These are phyloP conservation scores for Cornus suecica DNA, from an alignment of 148 eudicot genomes.

Conservation along the genomic window DNA sequence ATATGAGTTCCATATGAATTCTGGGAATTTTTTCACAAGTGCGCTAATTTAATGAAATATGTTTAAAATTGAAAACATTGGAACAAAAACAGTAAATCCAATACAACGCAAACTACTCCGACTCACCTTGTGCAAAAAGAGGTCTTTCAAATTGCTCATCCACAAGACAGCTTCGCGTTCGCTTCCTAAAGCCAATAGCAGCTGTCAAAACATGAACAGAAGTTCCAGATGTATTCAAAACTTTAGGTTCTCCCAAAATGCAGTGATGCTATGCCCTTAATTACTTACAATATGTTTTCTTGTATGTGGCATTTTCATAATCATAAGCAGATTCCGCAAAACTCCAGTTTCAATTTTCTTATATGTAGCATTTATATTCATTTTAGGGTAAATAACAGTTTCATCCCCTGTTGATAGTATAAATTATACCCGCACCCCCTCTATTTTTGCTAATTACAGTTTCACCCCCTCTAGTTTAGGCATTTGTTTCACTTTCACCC, in stretches of 20 bases:
- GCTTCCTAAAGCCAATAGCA: constrained; percentile 2
- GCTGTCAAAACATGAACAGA: neutral
- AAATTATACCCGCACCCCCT: too few relatives aligned
- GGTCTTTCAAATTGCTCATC: neutral
- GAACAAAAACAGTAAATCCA: neutral
- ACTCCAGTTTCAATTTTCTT: too few relatives aligned
- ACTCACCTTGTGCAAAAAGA: neutral
- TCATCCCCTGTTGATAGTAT: too few relatives aligned
- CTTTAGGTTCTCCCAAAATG: neutral
- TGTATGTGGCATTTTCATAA: too few relatives aligned
- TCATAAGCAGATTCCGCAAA: too few relatives aligned
- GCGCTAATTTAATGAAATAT: neutral
- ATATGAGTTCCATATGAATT: neutral
- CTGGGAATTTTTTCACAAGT: neutral
- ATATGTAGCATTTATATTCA: too few relatives aligned
- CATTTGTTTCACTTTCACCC: too few relatives aligned
- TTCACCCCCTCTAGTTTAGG: too few relatives aligned
- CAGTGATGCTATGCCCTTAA: neutral
- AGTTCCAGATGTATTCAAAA: neutral
- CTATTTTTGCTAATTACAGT: too few relatives aligned
- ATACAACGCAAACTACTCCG: neutral
- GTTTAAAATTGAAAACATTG: neutral
- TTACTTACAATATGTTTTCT: constrained; percentile 22
- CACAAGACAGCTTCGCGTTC: neutral
- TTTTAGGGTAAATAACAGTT: too few relatives aligned